Percentiles rank a stretch among this genome's conserved stretches.
Evolutionary conservation across 2,329 filamentous ascomycete genomes (phyloP).

Genomic region (Cladosporium austrohemisphaericum): DNA sequence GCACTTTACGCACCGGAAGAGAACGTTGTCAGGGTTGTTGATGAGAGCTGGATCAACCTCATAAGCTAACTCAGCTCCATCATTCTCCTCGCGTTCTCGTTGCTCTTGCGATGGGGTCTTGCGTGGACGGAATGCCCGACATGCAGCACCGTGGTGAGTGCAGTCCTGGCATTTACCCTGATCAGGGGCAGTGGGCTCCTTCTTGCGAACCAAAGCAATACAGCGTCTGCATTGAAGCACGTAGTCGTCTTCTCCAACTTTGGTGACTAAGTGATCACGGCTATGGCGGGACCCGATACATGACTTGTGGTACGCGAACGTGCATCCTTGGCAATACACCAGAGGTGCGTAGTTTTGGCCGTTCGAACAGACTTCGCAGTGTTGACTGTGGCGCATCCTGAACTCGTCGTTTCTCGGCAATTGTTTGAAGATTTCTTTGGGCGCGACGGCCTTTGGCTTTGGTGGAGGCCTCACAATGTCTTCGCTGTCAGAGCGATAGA

Average conservation of each 20-base stretch:
- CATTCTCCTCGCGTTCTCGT: slow-evolving; percentile 71
- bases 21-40: slow-evolving; percentile 70
- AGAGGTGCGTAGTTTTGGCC: slow-evolving; percentile 62
- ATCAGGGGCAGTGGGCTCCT: slow-evolving; percentile 66
- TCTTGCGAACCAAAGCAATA: slow-evolving; percentile 64
- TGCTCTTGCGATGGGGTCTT: slow-evolving; percentile 79
- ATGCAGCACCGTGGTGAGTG: slow-evolving; percentile 61
- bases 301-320: slow-evolving; percentile 72
- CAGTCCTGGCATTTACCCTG: slow-evolving; percentile 71
- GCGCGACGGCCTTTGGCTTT: slow-evolving; percentile 56
- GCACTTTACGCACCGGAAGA: slow-evolving; percentile 80
- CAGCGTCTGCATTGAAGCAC: slow-evolving; percentile 89
- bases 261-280: slow-evolving; percentile 87
- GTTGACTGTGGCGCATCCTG: slow-evolving; percentile 61
- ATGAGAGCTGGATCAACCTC: slow-evolving; percentile 59
- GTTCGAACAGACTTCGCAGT: slow-evolving; percentile 69
- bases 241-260: slow-evolving; percentile 70
- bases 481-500: slow-evolving; percentile 45
- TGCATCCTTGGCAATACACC: slow-evolving; percentile 89
- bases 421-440: slow-evolving; percentile 67
- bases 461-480: slow-evolving; percentile 29
- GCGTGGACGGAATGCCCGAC: slow-evolving; percentile 67
- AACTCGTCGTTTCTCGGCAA: slow-evolving; percentile 64
- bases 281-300: slow-evolving; percentile 72
- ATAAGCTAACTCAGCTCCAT: slow-evolving; percentile 70